These are phyloP conservation scores for Silene coronaria DNA, from an alignment of 179 eudicot genomes.

Conservation along the genomic window DNA sequence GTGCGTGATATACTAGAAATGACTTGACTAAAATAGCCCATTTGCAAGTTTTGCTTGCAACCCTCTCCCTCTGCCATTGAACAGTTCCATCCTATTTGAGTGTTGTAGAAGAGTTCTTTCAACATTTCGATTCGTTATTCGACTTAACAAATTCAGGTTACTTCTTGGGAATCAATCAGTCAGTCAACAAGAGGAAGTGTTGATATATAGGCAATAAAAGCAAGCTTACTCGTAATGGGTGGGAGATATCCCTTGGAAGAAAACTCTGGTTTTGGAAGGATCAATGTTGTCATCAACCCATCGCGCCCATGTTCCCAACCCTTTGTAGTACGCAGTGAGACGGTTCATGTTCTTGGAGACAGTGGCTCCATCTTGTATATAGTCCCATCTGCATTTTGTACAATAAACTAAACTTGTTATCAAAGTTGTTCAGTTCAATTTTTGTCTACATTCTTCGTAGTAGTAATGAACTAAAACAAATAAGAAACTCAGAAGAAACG, in stretches of 20 bases:
- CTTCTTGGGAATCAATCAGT: not conserved
- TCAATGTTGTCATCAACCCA: conserved; percentile 78
- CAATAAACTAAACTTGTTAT: conserved; percentile 4
- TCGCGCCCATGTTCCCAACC: conserved; percentile 73
- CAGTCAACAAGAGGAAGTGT: not conserved
- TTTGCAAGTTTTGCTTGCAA: not conserved
- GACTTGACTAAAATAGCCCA: not conserved
- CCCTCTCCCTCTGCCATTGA: not conserved
- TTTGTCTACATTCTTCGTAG: not conserved
- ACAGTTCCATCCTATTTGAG: not conserved
- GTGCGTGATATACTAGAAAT: no score
- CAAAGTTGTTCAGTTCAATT: not conserved
- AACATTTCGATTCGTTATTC: not conserved
- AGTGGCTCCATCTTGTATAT: conserved; percentile 61
- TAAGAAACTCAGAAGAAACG: not conserved
- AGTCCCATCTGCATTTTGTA: conserved; percentile 70
- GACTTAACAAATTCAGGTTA: not conserved
- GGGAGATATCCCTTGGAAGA: conserved; percentile 94
- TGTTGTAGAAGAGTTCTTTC: not conserved
- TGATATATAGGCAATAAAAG: not conserved
- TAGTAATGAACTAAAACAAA: no score
- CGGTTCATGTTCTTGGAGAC: conserved; percentile 81
- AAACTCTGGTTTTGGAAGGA: conserved; percentile 64
- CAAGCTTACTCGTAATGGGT: conserved; percentile 78
- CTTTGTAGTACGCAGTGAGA: conserved; percentile 63